Evolutionary conservation across 768 basidiomycete genomes (phyloP).

Genomic region (Amanita pallidorosea): DNA sequence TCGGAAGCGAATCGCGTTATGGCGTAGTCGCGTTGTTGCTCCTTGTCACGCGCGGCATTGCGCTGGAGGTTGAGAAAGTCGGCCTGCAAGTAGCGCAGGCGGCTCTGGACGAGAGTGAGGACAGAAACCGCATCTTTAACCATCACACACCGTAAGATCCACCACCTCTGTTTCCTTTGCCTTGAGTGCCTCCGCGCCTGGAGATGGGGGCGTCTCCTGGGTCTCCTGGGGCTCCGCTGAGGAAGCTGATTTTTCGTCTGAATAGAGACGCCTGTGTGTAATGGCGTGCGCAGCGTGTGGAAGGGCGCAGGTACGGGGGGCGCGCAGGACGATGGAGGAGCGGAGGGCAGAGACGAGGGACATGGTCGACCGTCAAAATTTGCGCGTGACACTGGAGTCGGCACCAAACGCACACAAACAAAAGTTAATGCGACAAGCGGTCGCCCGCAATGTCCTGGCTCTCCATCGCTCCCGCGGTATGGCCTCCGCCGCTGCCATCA

Average conservation of each 20-base stretch:
- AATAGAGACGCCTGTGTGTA: conserved; percentile 38
- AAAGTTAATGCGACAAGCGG: neutral
- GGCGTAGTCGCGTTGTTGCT: conserved; percentile 88
- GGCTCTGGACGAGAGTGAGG: conserved; percentile 41
- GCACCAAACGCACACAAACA: neutral
- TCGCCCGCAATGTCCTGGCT: conserved; percentile 20
- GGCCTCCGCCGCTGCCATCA: conserved; percentile 36
- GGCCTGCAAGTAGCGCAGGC: conserved; percentile 85
- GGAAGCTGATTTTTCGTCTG: conserved; percentile 37
- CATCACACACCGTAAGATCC: conserved; percentile 64
- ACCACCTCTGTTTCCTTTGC: conserved; percentile 71
- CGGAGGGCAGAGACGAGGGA: conserved; percentile 45
- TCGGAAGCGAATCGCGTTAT: conserved; percentile 88
- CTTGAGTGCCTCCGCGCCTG: conserved; percentile 52
- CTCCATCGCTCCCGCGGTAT: conserved; percentile 26
- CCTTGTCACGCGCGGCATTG: conserved; percentile 83
- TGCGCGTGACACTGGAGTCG: neutral
- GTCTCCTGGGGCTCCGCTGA: conserved; percentile 15
- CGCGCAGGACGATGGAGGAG: conserved; percentile 47
- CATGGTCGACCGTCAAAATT: conserved; percentile 28
- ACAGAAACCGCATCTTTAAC: conserved; percentile 2
- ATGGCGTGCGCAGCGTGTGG: conserved; percentile 16
- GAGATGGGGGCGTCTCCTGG: conserved; percentile 16
- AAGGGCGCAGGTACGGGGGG: conserved; percentile 33
- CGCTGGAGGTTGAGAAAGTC: conserved; percentile 95